Evolutionary conservation across 306 rosid genomes (phyloP).

Genomic region (Pachyrhizus erosus): DNA sequence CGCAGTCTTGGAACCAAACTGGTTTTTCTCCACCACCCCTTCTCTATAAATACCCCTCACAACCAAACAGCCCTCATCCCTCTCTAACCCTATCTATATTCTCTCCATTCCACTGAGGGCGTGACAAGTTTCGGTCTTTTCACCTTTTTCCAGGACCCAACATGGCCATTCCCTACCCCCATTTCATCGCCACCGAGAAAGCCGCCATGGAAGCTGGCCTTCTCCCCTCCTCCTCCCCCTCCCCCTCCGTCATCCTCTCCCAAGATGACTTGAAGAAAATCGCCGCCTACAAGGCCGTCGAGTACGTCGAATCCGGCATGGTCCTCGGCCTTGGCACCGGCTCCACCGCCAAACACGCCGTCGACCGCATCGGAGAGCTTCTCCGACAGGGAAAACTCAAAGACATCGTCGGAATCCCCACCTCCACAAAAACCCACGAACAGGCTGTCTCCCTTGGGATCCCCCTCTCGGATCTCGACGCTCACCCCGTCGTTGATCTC

Average conservation of each 20-base stretch:
- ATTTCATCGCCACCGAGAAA: conserved; percentile 57
- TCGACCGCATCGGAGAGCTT: conserved; percentile 80
- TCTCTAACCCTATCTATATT: conserved; percentile 22
- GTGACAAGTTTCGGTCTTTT: background rate
- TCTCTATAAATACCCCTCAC: background rate
- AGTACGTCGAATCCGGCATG: conserved; percentile 86
- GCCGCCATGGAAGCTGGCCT: conserved; percentile 72
- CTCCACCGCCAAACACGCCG: conserved; percentile 87
- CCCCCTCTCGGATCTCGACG: conserved; percentile 77
- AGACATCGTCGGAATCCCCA: conserved; percentile 80
- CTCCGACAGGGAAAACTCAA: conserved; percentile 69
- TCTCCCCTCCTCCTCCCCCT: conserved; percentile 40
- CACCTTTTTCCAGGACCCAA: background rate
- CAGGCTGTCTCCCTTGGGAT: conserved; percentile 78
- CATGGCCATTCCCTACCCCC: conserved; percentile 71
- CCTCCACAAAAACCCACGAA: conserved; percentile 75
- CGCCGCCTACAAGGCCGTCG: conserved; percentile 92
- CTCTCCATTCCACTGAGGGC: background rate
- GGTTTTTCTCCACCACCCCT: background rate
- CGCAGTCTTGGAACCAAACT: background rate
- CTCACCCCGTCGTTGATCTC: conserved; percentile 73
- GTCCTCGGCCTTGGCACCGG: conserved; percentile 92
- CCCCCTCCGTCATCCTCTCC: conserved; percentile 58
- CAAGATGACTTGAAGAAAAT: conserved; percentile 90
- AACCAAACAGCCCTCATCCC: background rate